Conservation (phyloP, 2,329 filamentous ascomycete species). For the Cladosporium phlei region DNA sequence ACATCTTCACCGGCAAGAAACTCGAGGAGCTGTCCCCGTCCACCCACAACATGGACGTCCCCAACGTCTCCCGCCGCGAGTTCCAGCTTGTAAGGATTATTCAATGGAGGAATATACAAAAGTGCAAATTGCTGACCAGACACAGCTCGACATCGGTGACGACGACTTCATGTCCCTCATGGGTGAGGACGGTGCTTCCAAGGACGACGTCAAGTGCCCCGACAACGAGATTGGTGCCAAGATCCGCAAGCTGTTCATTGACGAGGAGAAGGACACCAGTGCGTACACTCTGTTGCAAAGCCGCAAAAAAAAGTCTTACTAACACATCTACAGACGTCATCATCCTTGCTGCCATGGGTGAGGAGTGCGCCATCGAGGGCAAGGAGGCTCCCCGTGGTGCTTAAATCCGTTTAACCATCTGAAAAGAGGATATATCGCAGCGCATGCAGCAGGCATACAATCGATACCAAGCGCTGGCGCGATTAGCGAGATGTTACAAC, state of each 20-base stretch:
- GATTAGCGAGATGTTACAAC: constrained; percentile 15
- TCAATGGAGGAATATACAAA: neutral
- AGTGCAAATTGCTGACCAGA: constrained; percentile 18
- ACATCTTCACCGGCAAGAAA: constrained; percentile 99
- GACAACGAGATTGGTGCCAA: constrained; percentile 84
- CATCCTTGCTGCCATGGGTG: constrained; percentile 92
- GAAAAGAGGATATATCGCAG: constrained; percentile 7
- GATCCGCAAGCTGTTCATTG: constrained; percentile 73
- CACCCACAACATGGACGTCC: constrained; percentile 96
- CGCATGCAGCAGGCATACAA: constrained; percentile 13
- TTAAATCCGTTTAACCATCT: constrained; percentile 4
- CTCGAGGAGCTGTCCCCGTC: constrained; percentile 97
- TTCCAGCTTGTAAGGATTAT: constrained; percentile 78
- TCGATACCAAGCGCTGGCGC: constrained; percentile 15
- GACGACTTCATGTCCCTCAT: constrained; percentile 95
- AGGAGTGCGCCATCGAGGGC: constrained; percentile 85
- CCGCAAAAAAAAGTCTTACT: neutral
- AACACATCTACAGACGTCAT: constrained; percentile 63
- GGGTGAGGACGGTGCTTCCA: constrained; percentile 76
- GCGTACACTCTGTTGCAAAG: constrained; percentile 44
- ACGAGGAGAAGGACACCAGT: constrained; percentile 92
- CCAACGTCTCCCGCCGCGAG: constrained; percentile 84
- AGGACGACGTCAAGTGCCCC: constrained; percentile 92
- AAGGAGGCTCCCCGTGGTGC: constrained; percentile 72
- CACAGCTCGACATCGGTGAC: constrained; percentile 82